Base-by-base conservation (phyloP, 441 rosid species). In the Gossypium armourianum region DNA sequence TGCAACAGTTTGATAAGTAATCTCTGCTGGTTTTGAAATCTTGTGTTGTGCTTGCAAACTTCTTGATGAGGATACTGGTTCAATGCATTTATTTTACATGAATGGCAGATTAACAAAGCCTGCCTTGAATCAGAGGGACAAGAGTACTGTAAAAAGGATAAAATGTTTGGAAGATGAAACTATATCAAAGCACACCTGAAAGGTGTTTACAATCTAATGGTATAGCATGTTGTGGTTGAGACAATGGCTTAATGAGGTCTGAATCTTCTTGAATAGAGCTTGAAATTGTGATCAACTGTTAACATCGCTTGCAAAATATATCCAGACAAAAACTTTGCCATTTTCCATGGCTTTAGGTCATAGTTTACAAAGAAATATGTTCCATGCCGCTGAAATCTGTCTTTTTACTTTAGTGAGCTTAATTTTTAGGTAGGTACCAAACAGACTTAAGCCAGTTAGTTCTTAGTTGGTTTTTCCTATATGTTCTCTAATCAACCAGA, bases 1-100 rank as follows among this genome's bases (percentile, higher is more conserved):
- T 88, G 73, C 91, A 85, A 76, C 93, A 86, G 17, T 87, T 82
- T 47, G 89, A 85, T 29, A 80, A 88, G 83, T 86, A 85, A 21
- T 26, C 12, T 10, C 8, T 17, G n/a, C 28, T 45, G 47, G 17
- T 66, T 40, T 57, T 57, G 60, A 16, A 15, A 29, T 68, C 24
- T 23, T 52, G 49, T 57, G 49, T 43, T 16, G 16, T 43, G 67
- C 52, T 16, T 57, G 71, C 53, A 47, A 59, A 76, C 55, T 47
- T 55, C 61, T 67, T 66, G 47, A 50, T 60, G 9, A 45, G 71
- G 43, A 57, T 72, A 54, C 62, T 53, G 50, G 17, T 57, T 32
- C 32, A 5, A 9, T 66, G 17, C 54, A 9, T 54, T 32, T 53
- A 23, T 26, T 58, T 52, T 40, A 60, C 55, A 64, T 32, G n/a